These are phyloP conservation scores for Tripterygium wilfordii DNA, from an alignment of 177 flowering plant genomes.

Conservation along the genomic window DNA sequence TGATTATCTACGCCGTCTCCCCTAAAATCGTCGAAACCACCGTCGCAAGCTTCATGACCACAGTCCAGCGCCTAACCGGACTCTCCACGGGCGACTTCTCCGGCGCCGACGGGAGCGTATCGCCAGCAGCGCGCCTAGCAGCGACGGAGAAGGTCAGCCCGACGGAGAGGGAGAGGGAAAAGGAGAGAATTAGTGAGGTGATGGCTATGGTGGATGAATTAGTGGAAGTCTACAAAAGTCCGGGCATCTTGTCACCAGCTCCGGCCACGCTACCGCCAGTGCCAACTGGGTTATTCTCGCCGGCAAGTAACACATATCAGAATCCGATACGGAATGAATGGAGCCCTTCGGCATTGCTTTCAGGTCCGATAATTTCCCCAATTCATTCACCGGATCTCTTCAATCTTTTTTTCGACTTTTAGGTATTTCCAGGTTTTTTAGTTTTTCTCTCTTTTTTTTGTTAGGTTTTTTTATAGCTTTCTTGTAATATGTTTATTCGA, in stretches of 20 bases:
- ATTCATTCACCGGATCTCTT: slow-evolving; percentile 29
- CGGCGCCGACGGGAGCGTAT: slow-evolving; percentile 23
- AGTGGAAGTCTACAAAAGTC: slow-evolving; percentile 25
- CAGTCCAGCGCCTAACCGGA: slow-evolving; percentile 68
- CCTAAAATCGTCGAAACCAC: slow-evolving; percentile 58
- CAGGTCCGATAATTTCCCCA: slow-evolving; percentile 35
- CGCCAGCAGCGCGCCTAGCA: slow-evolving; percentile 67
- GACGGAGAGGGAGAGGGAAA: slow-evolving; percentile 10
- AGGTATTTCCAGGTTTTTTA: no score
- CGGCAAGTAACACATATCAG: no score
- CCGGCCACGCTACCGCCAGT: slow-evolving; percentile 43
- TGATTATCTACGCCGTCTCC: slow-evolving; percentile 65
- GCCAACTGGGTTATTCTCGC: slow-evolving; percentile 39
- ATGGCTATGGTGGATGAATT: slow-evolving; percentile 5
- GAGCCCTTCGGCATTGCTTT: slow-evolving; percentile 26
- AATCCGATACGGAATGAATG: no score
- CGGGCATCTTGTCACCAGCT: slow-evolving; percentile 58
- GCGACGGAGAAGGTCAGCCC: slow-evolving; percentile 46
- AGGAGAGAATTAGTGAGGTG: slow-evolving; percentile 2
- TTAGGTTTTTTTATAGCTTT: no score
- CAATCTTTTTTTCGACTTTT: slow-evolving; percentile 26
- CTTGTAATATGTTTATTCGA: no score
- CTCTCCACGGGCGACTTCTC: slow-evolving; percentile 15
- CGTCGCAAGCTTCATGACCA: slow-evolving; percentile 37
- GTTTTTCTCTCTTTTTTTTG: no score